Conservation (phyloP, 148 eudicot genomes). For the Heliamphora exappendiculata region DNA sequence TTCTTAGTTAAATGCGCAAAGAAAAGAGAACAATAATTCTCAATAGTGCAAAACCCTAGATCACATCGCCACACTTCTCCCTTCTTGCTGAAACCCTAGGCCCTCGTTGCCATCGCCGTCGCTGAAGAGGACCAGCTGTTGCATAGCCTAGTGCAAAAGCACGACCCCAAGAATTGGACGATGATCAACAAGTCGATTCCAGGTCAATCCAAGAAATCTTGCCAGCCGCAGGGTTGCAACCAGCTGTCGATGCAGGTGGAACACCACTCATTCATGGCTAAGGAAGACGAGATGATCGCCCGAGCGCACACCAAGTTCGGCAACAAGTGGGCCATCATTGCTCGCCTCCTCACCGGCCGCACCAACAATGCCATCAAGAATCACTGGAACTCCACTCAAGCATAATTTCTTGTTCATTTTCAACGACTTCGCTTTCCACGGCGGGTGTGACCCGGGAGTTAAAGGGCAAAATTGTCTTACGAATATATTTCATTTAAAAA, state of each 20-base stretch:
- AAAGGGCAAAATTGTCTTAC: too few relatives aligned
- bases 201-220: conserved; percentile 75
- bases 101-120: too few relatives aligned
- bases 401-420: conserved; percentile 46
- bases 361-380: conserved; percentile 92
- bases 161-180: conserved; percentile 85
- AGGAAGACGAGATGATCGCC: conserved; percentile 70
- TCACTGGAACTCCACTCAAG: conserved; percentile 92
- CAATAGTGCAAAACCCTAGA: too few relatives aligned
- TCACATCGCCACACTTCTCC: too few relatives aligned
- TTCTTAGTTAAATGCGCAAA: too few relatives aligned
- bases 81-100: too few relatives aligned
- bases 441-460: conserved; percentile 12
- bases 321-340: conserved; percentile 91
- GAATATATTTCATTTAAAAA: too few relatives aligned
- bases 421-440: too few relatives aligned
- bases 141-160: conserved; percentile 50
- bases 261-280: conserved; percentile 65
- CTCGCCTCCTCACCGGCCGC: conserved; percentile 58
- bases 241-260: conserved; percentile 85
- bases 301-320: conserved; percentile 77
- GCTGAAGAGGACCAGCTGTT: conserved; percentile 72
- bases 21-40: too few relatives aligned
- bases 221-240: conserved; percentile 80
- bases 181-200: conserved; percentile 72